Percentiles rank a stretch among this genome's conserved stretches.
Evolutionary conservation across 306 rosid genomes (phyloP).

Genomic region (Senna tora): DNA sequence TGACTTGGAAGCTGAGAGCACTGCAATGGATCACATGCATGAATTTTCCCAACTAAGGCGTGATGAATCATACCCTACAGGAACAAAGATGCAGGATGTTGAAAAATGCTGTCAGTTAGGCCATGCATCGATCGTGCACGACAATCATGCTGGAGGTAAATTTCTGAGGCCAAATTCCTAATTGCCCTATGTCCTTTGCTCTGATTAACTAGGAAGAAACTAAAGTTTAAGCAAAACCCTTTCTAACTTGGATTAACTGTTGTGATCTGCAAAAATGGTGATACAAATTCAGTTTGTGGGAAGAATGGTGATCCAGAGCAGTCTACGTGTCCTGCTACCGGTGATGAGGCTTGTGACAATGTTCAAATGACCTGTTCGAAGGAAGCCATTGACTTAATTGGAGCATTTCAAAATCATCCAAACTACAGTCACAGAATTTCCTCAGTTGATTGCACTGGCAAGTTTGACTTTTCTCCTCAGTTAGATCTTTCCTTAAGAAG

Average conservation of each 20-base stretch:
- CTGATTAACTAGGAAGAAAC: constrained; percentile 28
- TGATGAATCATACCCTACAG: constrained; percentile 49
- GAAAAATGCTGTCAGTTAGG: constrained; percentile 47
- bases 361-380: constrained; percentile 55
- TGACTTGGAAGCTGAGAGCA: constrained; percentile 73
- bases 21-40: constrained; percentile 45
- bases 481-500: constrained; percentile 91
- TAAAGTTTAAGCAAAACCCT: constrained; percentile 35
- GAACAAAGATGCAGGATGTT: constrained; percentile 50
- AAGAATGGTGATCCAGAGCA: constrained; percentile 53
- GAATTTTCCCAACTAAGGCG: constrained; percentile 53
- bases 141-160: constrained; percentile 61
- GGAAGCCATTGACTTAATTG: constrained; percentile 73
- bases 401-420: constrained; percentile 55
- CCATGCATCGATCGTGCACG: constrained; percentile 45
- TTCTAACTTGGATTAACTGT: constrained; percentile 50
- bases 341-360: constrained; percentile 63
- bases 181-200: constrained; percentile 28
- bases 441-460: constrained; percentile 55
- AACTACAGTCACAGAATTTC: constrained; percentile 48
- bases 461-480: constrained; percentile 58
- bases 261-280: constrained; percentile 45
- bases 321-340: constrained; percentile 43
- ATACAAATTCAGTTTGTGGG: constrained; percentile 44
- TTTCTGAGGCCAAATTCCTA: constrained; percentile 13